Evolutionary conservation across 1,284 basidiomycete species (phyloP).

Genomic region (Ustilago xerochloae): DNA sequence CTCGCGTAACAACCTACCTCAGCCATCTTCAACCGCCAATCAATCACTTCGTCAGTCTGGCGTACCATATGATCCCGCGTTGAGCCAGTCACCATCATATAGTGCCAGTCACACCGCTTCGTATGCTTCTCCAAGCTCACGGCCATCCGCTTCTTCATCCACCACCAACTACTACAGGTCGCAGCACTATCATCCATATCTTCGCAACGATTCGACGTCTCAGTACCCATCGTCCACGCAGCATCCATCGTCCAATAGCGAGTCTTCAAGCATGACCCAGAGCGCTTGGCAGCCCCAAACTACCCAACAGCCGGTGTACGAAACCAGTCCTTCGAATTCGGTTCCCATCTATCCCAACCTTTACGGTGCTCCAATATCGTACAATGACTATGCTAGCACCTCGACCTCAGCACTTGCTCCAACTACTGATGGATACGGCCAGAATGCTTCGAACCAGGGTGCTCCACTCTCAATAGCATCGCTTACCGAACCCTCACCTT

Average conservation of each 20-base stretch:
- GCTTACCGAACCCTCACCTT: slow-evolving; percentile 36
- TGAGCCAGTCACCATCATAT: slow-evolving; percentile 3
- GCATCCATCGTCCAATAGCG: not conserved
- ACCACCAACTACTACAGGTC: slow-evolving; percentile 11
- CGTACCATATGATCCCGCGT: not conserved
- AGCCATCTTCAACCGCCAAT: not conserved
- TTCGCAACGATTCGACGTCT: slow-evolving; percentile 12
- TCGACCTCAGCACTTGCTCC: slow-evolving; percentile 1
- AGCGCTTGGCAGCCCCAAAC: slow-evolving; percentile 17
- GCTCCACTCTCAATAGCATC: slow-evolving; percentile 37
- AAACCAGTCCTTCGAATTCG: not conserved
- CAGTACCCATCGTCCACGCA: not conserved
- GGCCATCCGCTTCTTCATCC: slow-evolving; percentile 1
- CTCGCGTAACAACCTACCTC: not conserved
- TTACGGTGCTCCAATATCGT: slow-evolving; percentile 28
- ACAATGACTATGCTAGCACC: slow-evolving; percentile 14
- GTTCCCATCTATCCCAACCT: slow-evolving; percentile 27
- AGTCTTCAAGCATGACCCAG: slow-evolving; percentile 1
- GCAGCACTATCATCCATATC: slow-evolving; percentile 31
- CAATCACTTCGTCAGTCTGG: not conserved
- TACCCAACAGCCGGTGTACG: slow-evolving; percentile 13
- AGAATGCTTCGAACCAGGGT: not conserved
- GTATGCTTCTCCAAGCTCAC: not conserved
- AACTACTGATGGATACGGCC: slow-evolving; percentile 3
- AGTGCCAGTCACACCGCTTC: not conserved